Base-by-base conservation (phyloP, 177 flowering plant genomes). In the Vitis hybrid region DNA sequence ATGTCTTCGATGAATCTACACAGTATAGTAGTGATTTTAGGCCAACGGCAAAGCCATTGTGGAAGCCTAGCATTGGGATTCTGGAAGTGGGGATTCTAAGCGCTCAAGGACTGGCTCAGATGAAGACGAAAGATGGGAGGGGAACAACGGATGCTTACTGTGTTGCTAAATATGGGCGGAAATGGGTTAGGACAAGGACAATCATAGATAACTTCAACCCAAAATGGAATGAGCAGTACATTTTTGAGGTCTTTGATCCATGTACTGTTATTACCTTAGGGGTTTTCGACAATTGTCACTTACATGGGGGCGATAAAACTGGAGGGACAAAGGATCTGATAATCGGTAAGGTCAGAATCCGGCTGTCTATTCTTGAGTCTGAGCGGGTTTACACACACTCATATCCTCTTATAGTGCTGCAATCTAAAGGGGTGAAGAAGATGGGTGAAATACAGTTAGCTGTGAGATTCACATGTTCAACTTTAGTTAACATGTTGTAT, bases 1-100 rank as follows among this genome's bases (percentile, higher is more conserved):
- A 84, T 64, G 87, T 84, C 33, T 59, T 84, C 52, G 87, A 84
- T 70, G 87, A 84, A 72, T 84, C 87, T 3, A 78, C 85, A 3
- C 85, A 80, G 60, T 82, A 82, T 69, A 80, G 84, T 52, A 82
- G 87, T 61, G 87, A 82, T 55, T 82, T 82, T 57, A 78, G 84
- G 76, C 85, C 85, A 19, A 82, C 84, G 2, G 79, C 84, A 18
- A 80, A 78, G 60, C 82, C 76, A 60, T 56, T 84, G 14, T 84
- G 87, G 87, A 80, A 65, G 69, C 58, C 82, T 2, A 75, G 81
- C 75, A 79, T 83, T 66, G 86, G 86, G 55, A 71, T 83, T 65
- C 60, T 83, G 29, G 86, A 83, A 66, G 3, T 83, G 48, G 86
- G 86, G 15, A 20, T 83, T 49, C 58, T 81, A 12, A 83, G 83